Base-by-base conservation (phyloP, 2,329 filamentous ascomycete genomes). In the Aspergillus sp. region DNA sequence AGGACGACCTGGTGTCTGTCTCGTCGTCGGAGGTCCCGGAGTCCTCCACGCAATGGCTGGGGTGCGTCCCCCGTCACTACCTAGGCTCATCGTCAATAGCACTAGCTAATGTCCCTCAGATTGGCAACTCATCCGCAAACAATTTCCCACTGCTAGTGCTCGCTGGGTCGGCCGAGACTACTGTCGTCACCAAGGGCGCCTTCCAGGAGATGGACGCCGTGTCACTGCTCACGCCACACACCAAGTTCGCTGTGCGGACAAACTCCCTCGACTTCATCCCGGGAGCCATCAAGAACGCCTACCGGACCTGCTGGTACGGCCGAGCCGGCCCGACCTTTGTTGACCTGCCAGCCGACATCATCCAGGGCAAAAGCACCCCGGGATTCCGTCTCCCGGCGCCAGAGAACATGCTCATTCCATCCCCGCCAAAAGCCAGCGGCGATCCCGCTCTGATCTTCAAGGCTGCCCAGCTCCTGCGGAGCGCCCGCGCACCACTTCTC, bases 191-290 rank as follows among this genome's bases (percentile, higher is more conserved):
- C 9, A 81, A 81, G 58, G 80, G 79, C 19, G 79, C 76, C 25
- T 84, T 84, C 57, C 81, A 84, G 64, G 81, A 84, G 62, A 70
- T 84, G 51, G 80, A 84, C 60, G 77, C 80, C 19, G 72, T 84
- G 21, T 72, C 78, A 3, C 66, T 84, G 5, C 64, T 84, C 10
- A 74, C 74, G 11, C 78, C 80, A 0, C 79, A 82, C 56, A 79
- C 78, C 6, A 83, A 83, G 59, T 66, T 80, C 44, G 71, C 78
- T 5, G 68, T 79, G 16, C 71, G 80, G 50, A 71, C 77, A n/a
- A 62, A 74, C 3, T 70, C 67, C 13, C 65, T 76, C 13, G 75
- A 79, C n/a, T 71, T 71, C 16, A 73, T 81, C 45, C 72, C 77
- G 3, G 68, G 71, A 23, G 74, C 73, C 14, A 74, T 84, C 41